These are phyloP conservation scores for Metschnikowia lochheadii DNA, from an alignment of 805 yeast genomes.

Conservation along the genomic window DNA sequence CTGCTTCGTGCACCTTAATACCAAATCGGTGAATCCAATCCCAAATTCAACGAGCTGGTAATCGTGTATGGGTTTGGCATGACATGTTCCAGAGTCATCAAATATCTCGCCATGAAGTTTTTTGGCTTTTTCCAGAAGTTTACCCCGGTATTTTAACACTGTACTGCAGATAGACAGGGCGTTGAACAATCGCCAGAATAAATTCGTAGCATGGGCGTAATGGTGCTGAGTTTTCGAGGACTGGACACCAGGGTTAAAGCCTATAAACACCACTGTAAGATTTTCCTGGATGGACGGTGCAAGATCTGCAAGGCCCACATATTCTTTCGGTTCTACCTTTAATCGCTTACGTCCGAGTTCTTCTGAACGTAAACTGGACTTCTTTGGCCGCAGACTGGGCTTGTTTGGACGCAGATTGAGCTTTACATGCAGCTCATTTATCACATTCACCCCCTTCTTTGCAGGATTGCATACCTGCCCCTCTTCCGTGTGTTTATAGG, in stretches of 20 bases:
- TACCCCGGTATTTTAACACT: constrained; percentile 7
- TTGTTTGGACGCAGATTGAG: too few species aligned
- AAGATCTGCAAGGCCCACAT: constrained; percentile 21
- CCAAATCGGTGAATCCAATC: constrained; percentile 71
- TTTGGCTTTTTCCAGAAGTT: background rate
- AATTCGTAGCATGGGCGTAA: constrained; percentile 66
- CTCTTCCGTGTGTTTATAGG: constrained; percentile 8
- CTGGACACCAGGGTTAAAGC: constrained; percentile 67
- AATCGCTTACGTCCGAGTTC: too few species aligned
- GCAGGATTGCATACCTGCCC: background rate
- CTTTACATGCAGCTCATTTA: too few species aligned
- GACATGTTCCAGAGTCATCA: constrained; percentile 3
- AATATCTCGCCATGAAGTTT: constrained; percentile 12
- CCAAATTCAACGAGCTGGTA: constrained; percentile 38
- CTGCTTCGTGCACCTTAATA: constrained; percentile 56
- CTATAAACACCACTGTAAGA: constrained; percentile 51
- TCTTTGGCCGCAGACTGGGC: too few species aligned
- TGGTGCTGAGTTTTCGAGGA: constrained; percentile 62
- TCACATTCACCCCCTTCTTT: too few species aligned
- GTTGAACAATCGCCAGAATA: constrained; percentile 63
- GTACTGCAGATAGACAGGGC: constrained; percentile 43
- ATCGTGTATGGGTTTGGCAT: constrained; percentile 35
- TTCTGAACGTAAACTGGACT: too few species aligned
- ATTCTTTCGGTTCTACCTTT: background rate
- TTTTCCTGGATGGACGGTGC: constrained; percentile 28